Conservation (phyloP, 1,284 basidiomycete genomes). For the Sanghuangporus weigelae region DNA sequence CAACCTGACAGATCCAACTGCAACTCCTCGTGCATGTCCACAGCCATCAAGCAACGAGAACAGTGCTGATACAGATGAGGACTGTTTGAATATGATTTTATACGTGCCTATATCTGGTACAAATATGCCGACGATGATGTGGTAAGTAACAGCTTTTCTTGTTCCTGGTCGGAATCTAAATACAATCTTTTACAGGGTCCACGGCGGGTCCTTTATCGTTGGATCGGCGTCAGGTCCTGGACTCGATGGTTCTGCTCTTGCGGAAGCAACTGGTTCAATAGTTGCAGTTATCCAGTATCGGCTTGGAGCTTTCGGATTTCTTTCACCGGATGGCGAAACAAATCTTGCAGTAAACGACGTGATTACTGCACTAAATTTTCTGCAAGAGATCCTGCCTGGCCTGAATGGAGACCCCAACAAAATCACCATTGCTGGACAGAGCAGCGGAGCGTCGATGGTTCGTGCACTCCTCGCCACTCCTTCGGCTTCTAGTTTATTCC, state of each 20-base stretch:
- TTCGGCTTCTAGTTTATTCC: slow-evolving; percentile 60
- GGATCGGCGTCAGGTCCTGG: slow-evolving; percentile 72
- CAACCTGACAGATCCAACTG: slow-evolving; percentile 44
- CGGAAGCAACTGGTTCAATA: slow-evolving; percentile 66
- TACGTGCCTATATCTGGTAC: slow-evolving; percentile 53
- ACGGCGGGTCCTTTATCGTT: slow-evolving; percentile 77
- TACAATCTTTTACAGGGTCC: slow-evolving; percentile 51
- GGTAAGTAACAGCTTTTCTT: slow-evolving; percentile 40
- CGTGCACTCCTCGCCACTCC: slow-evolving; percentile 68
- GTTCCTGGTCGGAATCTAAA: not conserved
- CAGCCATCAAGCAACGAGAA: slow-evolving; percentile 44
- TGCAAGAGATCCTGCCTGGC: slow-evolving; percentile 53
- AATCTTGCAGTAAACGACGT: slow-evolving; percentile 73
- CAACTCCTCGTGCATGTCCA: slow-evolving; percentile 66
- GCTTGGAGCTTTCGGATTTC: slow-evolving; percentile 73
- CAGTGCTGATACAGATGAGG: slow-evolving; percentile 52
- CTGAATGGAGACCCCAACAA: slow-evolving; percentile 65
- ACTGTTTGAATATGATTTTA: slow-evolving; percentile 73
- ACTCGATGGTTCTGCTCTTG: slow-evolving; percentile 75
- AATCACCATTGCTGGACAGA: slow-evolving; percentile 86
- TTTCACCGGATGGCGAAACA: slow-evolving; percentile 59
- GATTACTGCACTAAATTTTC: slow-evolving; percentile 62
- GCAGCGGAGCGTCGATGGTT: slow-evolving; percentile 78
- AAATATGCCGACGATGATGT: slow-evolving; percentile 54
- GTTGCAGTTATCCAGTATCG: slow-evolving; percentile 86